These are phyloP conservation scores for Moniliella sp. DNA, from an alignment of 1,284 basidiomycete species.

Conservation along the genomic window DNA sequence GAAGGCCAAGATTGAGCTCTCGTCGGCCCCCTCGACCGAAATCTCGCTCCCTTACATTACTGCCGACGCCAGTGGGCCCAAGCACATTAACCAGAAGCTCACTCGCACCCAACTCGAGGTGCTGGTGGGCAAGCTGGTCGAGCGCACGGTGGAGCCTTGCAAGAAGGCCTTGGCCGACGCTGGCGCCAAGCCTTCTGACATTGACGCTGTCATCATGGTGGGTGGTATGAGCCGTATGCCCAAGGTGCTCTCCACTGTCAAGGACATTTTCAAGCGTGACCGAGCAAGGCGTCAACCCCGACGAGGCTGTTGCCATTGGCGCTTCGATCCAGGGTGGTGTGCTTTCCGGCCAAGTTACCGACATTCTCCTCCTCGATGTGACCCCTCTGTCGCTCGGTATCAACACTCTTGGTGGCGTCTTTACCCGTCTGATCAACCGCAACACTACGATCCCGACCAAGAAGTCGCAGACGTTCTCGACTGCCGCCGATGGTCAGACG, in stretches of 20 bases:
- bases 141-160: constrained; percentile 84
- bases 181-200: constrained; percentile 69
- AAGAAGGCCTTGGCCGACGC: constrained; percentile 84
- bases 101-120: constrained; percentile 71
- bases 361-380: constrained; percentile 84
- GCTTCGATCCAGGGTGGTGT: constrained; percentile 87
- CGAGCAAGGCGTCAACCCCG: constrained; percentile 96
- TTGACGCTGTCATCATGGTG: constrained; percentile 88
- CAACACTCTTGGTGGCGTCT: constrained; percentile 92
- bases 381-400: constrained; percentile 85
- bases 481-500: constrained; percentile 57
- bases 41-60: constrained; percentile 88
- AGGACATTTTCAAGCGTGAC: constrained; percentile 72
- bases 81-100: constrained; percentile 89
- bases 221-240: constrained; percentile 98
- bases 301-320: constrained; percentile 79
- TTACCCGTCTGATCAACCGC: constrained; percentile 57
- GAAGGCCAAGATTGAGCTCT: constrained; percentile 96
- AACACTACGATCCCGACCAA: constrained; percentile 99
- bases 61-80: constrained; percentile 73
- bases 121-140: constrained; percentile 59
- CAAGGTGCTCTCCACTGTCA: constrained; percentile 76
- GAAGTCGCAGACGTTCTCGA: constrained; percentile 96
- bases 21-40: constrained; percentile 76
- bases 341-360: constrained; percentile 79